Evolutionary conservation across 768 basidiomycete genomes (phyloP), one percentile per base, ranked within the genome.

Genomic region (Tulasnella sp.): DNA sequence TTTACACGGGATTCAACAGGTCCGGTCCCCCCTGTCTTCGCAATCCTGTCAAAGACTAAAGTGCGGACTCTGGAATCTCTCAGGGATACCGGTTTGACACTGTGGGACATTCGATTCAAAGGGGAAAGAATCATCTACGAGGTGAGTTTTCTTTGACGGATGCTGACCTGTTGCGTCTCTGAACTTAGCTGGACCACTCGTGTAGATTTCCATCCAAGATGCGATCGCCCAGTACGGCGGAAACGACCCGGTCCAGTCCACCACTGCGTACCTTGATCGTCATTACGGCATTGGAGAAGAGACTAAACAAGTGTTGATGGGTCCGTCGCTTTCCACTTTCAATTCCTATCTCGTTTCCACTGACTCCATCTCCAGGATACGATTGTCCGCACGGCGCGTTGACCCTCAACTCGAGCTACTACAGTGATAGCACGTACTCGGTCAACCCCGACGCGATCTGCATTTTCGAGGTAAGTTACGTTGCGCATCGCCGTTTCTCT

Each of bases 101-200:
- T 69, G 8, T 69, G 67, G 67, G 67, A 69, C 41, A 69, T 69
- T 19, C 35, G 41, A 19, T 69, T 69, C 67, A 69, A 69, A 40
- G 67, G 67, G 9, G 67, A 69, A 17, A 41, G 19, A 19, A 41
- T 69, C 67, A 69, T 69, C 67, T 47, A 69, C 41, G 67, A 69
- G 40, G 64, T 65, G 22, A 11, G 35, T 37, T 40, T 17, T 22
- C 34, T n/a, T n/a, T n/a, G n/a, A n/a, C n/a, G n/a, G n/a, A n/a
- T n/a, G n/a, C n/a, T n/a, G n/a, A 1, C 29, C 63, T 64, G 8
- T n/a, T 36, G 9, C 17, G 32, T 14, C 19, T 64, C 42, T 44
- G 12, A 44, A 12, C 42, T 12, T 44, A 12, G 42, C n/a, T 44
- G 42, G n/a, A 12, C 12, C 42, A 12, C 12, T n/a, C 42, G n/a